Evolutionary conservation across 1,284 basidiomycete genomes (phyloP).

Genomic region (Cryptococcus floricola): DNA sequence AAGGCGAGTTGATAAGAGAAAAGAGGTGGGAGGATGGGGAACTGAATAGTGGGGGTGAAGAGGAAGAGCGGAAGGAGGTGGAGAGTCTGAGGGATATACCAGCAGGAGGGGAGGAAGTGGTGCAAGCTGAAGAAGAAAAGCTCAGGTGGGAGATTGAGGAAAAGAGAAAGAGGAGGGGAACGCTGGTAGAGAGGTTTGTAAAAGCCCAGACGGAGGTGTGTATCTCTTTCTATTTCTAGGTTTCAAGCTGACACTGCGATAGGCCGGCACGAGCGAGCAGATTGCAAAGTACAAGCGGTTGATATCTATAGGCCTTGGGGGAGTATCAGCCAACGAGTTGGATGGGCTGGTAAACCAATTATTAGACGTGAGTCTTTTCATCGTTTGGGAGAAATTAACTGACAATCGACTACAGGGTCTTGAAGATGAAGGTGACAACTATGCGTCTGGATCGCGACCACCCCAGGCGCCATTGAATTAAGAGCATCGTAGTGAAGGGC

Average conservation of each 20-base stretch:
- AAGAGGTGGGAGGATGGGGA: slow-evolving; percentile 43
- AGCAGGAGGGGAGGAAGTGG: slow-evolving; percentile 45
- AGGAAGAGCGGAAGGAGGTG: slow-evolving; percentile 42
- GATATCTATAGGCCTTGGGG: slow-evolving; percentile 84
- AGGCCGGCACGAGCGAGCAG: slow-evolving; percentile 70
- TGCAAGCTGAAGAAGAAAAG: slow-evolving; percentile 57
- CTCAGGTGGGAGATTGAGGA: slow-evolving; percentile 63
- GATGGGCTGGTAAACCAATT: slow-evolving; percentile 77
- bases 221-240: slow-evolving; percentile 1
- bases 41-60: slow-evolving; percentile 12
- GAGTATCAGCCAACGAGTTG: slow-evolving; percentile 74
- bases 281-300: slow-evolving; percentile 82
- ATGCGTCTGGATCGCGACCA: background rate
- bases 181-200: slow-evolving; percentile 68
- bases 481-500: background rate
- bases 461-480: background rate
- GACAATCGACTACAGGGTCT: slow-evolving; percentile 9
- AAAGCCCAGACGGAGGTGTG: slow-evolving; percentile 73
- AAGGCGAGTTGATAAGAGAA: slow-evolving; percentile 75
- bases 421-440: slow-evolving; percentile 10
- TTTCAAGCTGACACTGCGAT: slow-evolving; percentile 15
- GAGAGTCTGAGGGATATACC: slow-evolving; percentile 44
- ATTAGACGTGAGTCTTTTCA: slow-evolving; percentile 61
- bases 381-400: background rate
- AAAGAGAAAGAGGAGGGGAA: slow-evolving; percentile 63